Evolutionary conservation across 2,329 filamentous ascomycete genomes (phyloP), one percentile per base, ranked within the genome.

Genomic region (Diaporthe citri): DNA sequence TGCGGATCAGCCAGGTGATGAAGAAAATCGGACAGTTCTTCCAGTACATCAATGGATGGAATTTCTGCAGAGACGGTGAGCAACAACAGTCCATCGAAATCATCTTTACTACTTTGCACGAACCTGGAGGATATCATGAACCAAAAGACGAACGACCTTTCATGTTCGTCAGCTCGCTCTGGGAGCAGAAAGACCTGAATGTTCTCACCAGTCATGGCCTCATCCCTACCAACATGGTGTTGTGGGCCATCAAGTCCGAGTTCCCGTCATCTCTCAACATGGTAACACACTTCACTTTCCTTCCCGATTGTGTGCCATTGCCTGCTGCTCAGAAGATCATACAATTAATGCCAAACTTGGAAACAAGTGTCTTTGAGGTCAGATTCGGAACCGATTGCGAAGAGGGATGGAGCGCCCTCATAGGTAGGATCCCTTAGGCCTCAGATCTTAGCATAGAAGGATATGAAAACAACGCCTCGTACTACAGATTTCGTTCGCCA

Each of bases 151-250:
- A 60, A 17, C 9, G 3, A 5, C 39, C 9, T 25, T 2, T 5
- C n/a, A 4, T 9, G 28, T 1, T 1, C 3, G 46, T 12, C 4
- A 51, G 9, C 2, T 51, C 41, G 5, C 28, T 51, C 15, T 66
- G 60, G 60, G 8, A 48, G 0, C 1, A 20, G 9, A 1, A 3
- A 7, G 8, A 1, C 15, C 9, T 48, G 9, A 20, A 34, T 0
- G 1, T 3, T 3, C 2, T 34, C 25, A 48, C 25, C 4, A 8
- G 4, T 4, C 7, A 6, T 7, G n/a, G 17, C 2, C 10, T 10
- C 7, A n/a, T 48, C 4, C 41, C 43, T 22, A 7, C 4, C 13
- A 17, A 22, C 17, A 0, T 48, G 25, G 41, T 17, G 1, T 48
- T 43, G 17, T 10, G 17, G 17, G 60, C 28, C 7, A 34, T 48